Base-by-base conservation (phyloP, 1,139 yeast genomes). In the Taphrina sp. region DNA sequence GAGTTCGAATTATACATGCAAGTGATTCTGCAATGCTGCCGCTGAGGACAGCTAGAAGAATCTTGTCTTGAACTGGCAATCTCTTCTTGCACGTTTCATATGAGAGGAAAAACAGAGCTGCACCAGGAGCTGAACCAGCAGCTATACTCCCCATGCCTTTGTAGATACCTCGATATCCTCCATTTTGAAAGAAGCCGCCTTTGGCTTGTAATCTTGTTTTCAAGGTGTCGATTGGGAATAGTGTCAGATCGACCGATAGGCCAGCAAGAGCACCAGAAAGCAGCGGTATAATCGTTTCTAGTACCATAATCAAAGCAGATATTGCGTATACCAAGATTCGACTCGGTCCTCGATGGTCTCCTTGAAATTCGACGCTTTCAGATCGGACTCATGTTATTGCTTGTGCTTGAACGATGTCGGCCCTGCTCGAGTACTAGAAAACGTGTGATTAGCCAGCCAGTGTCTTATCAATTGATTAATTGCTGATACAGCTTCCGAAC, bases 141-240 rank as follows among this genome's bases (percentile, higher is more conserved):
- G 92, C 85, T 20, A 95, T 92, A 44, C 95, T 85, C 1, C 97
- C 97, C 7, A 92, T 74, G 1, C 99, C 99, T 61, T 84, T 76
- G 65, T 92, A 92, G 14, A 94, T 83, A 0, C 97, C 97, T 53
- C 71, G 74, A 79, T 92, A 92, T 1, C 96, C 98, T 24, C 98
- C 98, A 70, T 90, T 92, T 20, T 71, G 74, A 68, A 88, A 86
- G 66, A 92, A 90, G 0, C 98, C 98, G 28, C 96, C 96, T 66
- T 82, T 82, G 31, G 98, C 97, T 69, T 92, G 99, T 16, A 92
- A 73, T 59, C 99, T 74, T 0, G 99, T 92, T 71, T 92, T 92
- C 61, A 92, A 65, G 1, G 99, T 94, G 65, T 94, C 99, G 44
- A 92, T 87, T 7, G 99, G 98, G 74, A 92, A 92, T 70, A 92